These are phyloP conservation scores for Gloeopeniophorella convolvens DNA, from an alignment of 768 basidiomycete species.

Conservation along the genomic window DNA sequence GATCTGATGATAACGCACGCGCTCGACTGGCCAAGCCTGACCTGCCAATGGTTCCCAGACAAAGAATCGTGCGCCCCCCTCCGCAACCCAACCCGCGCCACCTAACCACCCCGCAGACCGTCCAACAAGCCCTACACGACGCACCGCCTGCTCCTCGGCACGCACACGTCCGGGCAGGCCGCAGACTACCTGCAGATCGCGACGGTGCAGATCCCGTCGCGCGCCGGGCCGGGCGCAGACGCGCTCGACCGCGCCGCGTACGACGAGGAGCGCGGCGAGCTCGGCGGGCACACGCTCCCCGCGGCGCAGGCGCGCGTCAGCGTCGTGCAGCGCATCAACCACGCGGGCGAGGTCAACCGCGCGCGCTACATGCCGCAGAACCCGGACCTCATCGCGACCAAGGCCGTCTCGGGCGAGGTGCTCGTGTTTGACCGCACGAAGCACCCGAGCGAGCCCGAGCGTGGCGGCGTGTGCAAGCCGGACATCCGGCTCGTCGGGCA, in stretches of 20 bases:
- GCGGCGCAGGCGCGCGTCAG: constrained; percentile 74
- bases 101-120: constrained; percentile 45
- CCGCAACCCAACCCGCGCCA: neutral
- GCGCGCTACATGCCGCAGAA: constrained; percentile 99
- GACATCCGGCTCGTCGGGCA: constrained; percentile 90
- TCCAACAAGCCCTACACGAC: constrained; percentile 89
- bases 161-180: constrained; percentile 92
- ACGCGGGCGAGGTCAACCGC: constrained; percentile 91
- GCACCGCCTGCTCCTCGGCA: constrained; percentile 92
- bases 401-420: constrained; percentile 86
- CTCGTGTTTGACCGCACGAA: constrained; percentile 96
- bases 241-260: constrained; percentile 76
- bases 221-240: constrained; percentile 60
- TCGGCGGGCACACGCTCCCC: constrained; percentile 86
- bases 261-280: constrained; percentile 89
- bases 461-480: constrained; percentile 77
- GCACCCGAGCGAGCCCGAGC: constrained; percentile 88
- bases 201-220: constrained; percentile 87
- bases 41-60: constrained; percentile 99
- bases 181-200: constrained; percentile 97
- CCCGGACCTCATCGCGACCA: constrained; percentile 93
- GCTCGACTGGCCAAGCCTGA: constrained; percentile 95
- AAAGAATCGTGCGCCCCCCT: constrained; percentile 67
- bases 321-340: constrained; percentile 91
- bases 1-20: constrained; percentile 97